phyloP scores from a whole-genome alignment of 139 green algal genomes.

The Nannochloris sp. region DNA sequence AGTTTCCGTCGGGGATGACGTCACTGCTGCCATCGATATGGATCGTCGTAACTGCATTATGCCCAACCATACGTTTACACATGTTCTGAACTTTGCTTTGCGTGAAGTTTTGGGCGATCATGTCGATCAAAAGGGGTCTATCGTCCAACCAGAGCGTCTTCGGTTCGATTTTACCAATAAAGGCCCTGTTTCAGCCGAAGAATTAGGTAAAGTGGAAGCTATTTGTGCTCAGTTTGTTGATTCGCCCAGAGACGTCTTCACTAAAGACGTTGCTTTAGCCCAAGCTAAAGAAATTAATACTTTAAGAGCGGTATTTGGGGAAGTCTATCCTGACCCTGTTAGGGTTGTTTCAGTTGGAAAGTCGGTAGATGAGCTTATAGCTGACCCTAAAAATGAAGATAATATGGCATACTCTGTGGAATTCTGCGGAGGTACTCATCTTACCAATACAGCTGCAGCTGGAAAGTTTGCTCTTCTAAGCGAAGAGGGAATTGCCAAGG shows the following conservation, averaged over 20 bases:
- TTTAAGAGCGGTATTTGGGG: constrained; percentile 92
- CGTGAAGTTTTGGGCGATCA: constrained; percentile 75
- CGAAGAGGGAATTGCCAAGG: constrained; percentile 96
- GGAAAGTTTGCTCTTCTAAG: constrained; percentile 82
- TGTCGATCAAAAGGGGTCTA: constrained; percentile 95
- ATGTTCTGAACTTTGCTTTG: constrained; percentile 95
- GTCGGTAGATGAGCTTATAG: constrained; percentile 80
- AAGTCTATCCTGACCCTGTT: constrained; percentile 97
- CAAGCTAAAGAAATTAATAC: constrained; percentile 79
- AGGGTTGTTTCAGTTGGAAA: constrained; percentile 87
- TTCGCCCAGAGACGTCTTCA: constrained; percentile 53
- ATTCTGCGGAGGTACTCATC: constrained; percentile 97
- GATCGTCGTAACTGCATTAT: constrained; percentile 65
- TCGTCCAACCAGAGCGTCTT: constrained; percentile 86
- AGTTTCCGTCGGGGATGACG: constrained; percentile 60
- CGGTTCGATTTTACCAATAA: constrained; percentile 98
- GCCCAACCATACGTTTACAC: constrained; percentile 98
- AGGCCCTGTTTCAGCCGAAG: constrained; percentile 26
- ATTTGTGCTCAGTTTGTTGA: constrained; percentile 52
- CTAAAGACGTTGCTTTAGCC: constrained; percentile 73
- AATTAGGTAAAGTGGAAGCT: constrained; percentile 48
- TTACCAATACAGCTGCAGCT: constrained; percentile 77
- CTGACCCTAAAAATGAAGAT: constrained; percentile 30
- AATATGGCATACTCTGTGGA: constrained; percentile 67
- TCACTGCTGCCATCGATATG: constrained; percentile 72